Percentiles rank a stretch among this genome's conserved stretches.
Conservation (phyloP, 176 grass and related monocot species). For the Musa schizocarpa region DNA sequence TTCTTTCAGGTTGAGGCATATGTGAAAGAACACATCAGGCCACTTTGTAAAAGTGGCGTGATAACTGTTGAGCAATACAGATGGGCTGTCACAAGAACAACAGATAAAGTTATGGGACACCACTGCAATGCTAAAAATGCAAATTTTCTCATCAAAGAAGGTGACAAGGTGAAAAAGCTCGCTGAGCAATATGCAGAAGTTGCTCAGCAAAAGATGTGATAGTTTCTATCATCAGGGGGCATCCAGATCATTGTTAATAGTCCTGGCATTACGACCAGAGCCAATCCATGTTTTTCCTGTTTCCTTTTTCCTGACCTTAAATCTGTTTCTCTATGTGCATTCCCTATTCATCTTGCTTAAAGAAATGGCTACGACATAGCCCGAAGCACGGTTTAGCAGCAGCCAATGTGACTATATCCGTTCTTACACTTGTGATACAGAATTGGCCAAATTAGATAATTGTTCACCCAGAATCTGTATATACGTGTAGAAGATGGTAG, state of each 20-base stretch:
- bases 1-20: slow-evolving; percentile 56
- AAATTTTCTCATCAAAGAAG: slow-evolving; percentile 81
- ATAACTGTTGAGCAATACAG: slow-evolving; percentile 69
- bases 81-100: slow-evolving; percentile 60
- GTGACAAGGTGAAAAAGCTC: slow-evolving; percentile 93
- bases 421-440: not conserved
- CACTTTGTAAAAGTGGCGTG: slow-evolving; percentile 86
- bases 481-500: not conserved
- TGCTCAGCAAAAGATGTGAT: slow-evolving; percentile 47
- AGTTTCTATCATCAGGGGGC: not conserved
- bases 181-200: slow-evolving; percentile 78
- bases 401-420: not conserved
- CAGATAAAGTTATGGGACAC: slow-evolving; percentile 74
- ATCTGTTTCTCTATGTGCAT: not conserved
- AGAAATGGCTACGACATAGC: not conserved
- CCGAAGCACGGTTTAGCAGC: not conserved
- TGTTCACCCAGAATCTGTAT: not conserved
- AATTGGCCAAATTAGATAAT: not conserved
- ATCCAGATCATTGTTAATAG: not conserved
- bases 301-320: no score
- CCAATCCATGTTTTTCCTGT: not conserved
- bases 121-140: slow-evolving; percentile 64
- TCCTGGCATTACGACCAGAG: not conserved
- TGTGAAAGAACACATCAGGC: slow-evolving; percentile 87
- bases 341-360: not conserved